Percentiles rank a stretch among this genome's conserved stretches.
Evolutionary conservation across 768 basidiomycete genomes (phyloP).

Genomic region (Daedalea quercina): DNA sequence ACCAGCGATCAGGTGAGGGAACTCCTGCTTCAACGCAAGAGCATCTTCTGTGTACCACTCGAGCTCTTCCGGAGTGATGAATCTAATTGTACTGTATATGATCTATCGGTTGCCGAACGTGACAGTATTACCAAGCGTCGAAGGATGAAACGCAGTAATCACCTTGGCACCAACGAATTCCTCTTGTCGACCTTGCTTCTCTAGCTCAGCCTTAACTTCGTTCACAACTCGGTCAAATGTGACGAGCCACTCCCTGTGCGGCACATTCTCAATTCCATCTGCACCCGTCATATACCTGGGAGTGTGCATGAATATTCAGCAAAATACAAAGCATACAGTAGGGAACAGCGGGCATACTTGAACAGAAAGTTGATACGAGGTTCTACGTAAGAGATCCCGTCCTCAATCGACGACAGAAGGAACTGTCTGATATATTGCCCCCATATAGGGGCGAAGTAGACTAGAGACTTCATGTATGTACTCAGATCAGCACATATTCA

Average conservation of each 20-base stretch:
- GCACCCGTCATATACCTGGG: constrained; percentile 47
- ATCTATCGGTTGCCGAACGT: constrained; percentile 40
- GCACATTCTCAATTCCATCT: constrained; percentile 50
- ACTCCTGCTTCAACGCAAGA: constrained; percentile 63
- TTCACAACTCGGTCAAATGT: constrained; percentile 46
- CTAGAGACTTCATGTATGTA: constrained; percentile 27
- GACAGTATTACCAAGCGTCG: not conserved
- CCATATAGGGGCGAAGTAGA: constrained; percentile 52
- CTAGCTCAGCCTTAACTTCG: constrained; percentile 47
- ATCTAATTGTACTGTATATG: constrained; percentile 61
- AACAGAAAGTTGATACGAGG: constrained; percentile 56
- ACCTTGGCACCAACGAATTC: constrained; percentile 67
- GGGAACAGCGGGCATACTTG: too few species aligned
- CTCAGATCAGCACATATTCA: too few species aligned
- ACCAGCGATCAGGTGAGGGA: constrained; percentile 69
- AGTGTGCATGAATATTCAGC: not conserved
- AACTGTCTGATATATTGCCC: constrained; percentile 56
- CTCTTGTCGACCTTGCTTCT: constrained; percentile 43
- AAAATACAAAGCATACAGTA: too few species aligned
- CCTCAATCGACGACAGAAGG: constrained; percentile 53
- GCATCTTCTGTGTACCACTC: constrained; percentile 71
- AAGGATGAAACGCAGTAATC: not conserved
- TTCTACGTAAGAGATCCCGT: constrained; percentile 70
- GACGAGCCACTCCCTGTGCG: constrained; percentile 52
- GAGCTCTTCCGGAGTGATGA: constrained; percentile 48